These are phyloP conservation scores for Gypsophila paniculata DNA, from an alignment of 179 eudicot genomes.

Conservation along the genomic window DNA sequence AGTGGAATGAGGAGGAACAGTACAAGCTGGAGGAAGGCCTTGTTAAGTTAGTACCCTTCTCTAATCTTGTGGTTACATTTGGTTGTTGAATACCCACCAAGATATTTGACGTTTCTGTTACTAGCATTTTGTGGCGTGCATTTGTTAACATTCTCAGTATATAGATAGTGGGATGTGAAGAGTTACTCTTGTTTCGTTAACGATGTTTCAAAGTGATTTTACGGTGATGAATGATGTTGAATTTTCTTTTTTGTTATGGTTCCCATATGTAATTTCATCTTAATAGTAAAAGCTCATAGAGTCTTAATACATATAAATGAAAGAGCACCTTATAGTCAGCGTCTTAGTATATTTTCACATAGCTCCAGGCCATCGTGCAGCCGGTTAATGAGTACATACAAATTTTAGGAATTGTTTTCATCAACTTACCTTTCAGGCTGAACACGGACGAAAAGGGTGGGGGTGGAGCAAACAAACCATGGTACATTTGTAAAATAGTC, in stretches of 20 bases:
- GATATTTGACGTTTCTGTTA: background rate
- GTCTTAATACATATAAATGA: background rate
- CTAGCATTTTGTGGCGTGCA: background rate
- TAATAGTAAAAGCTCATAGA: too few species aligned
- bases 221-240: background rate
- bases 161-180: background rate
- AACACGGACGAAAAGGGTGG: background rate
- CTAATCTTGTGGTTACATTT: conserved; percentile 17
- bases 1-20: conserved; percentile 85
- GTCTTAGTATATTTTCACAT: background rate
- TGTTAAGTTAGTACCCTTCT: conserved; percentile 58
- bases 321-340: background rate
- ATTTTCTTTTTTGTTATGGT: background rate
- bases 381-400: background rate
- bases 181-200: background rate
- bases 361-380: background rate
- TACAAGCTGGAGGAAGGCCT: conserved; percentile 75
- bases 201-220: background rate
- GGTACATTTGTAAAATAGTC: background rate
- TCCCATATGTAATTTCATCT: background rate
- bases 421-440: background rate
- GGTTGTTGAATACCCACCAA: conserved; percentile 14
- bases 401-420: background rate
- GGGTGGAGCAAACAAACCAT: background rate
- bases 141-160: background rate